A percentile compares a stretch with the other conserved stretches of the same genome.
Evolutionary conservation across 2,329 filamentous ascomycete genomes (phyloP).

Genomic region (Colletotrichum musicola): DNA sequence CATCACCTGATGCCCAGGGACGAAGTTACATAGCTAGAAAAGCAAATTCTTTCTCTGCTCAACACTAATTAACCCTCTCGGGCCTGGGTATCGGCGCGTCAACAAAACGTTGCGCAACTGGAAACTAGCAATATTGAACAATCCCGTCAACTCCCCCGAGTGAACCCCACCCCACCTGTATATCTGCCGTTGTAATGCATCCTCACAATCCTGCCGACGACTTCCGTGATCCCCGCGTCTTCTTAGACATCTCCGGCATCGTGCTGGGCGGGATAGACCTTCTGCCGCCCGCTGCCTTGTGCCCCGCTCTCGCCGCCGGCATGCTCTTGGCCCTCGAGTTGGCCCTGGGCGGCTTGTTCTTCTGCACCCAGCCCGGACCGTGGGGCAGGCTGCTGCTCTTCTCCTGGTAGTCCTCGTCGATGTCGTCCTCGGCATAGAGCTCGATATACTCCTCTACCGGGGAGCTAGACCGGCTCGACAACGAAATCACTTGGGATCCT

Average conservation of each 20-base stretch:
- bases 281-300: slow-evolving; percentile 1
- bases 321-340: slow-evolving; percentile 20
- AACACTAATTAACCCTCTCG: neutral
- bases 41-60: neutral
- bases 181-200: neutral
- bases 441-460: slow-evolving; percentile 44
- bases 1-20: too few relatives aligned
- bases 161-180: neutral
- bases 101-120: neutral
- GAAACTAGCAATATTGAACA: neutral
- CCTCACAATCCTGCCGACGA: slow-evolving; percentile 13
- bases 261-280: slow-evolving; percentile 10
- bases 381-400: slow-evolving; percentile 34
- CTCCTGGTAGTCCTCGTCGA: slow-evolving; percentile 51
- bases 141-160: neutral
- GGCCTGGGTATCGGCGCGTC: neutral
- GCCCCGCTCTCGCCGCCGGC: slow-evolving; percentile 2
- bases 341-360: slow-evolving; percentile 23
- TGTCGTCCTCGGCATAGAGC: slow-evolving; percentile 54
- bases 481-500: slow-evolving; percentile 49
- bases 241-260: slow-evolving; percentile 8
- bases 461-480: slow-evolving; percentile 42
- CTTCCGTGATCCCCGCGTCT: slow-evolving; percentile 10
- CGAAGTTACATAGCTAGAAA: too few relatives aligned
- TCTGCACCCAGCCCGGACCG: slow-evolving; percentile 41